phyloP scores from a whole-genome alignment of 768 basidiomycete species.

The Leccinum ochraceum region DNA sequence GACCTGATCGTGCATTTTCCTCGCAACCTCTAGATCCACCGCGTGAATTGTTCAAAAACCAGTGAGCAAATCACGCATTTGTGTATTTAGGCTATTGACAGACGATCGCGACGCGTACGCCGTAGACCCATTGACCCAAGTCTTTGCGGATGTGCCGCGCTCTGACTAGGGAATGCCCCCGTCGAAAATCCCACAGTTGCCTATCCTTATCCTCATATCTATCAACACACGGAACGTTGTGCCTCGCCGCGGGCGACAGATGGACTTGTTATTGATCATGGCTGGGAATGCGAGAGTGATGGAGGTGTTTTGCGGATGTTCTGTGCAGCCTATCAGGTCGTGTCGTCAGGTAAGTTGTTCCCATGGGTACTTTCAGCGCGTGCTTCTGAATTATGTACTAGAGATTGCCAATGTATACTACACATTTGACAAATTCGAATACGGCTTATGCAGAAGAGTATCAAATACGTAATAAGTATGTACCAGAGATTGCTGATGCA shows the following conservation, averaged over 20 bases:
- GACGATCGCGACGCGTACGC: not conserved
- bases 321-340: conserved; percentile 44
- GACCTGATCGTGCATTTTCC: conserved; percentile 55
- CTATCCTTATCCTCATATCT: conserved; percentile 67
- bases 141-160: conserved; percentile 43
- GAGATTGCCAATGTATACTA: conserved; percentile 46
- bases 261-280: conserved; percentile 54
- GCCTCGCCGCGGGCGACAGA: conserved; percentile 56
- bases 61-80: conserved; percentile 38
- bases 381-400: conserved; percentile 20
- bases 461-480: no score
- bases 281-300: conserved; percentile 52
- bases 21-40: conserved; percentile 47
- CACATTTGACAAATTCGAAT: no score
- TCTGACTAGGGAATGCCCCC: conserved; percentile 25
- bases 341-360: conserved; percentile 58
- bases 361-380: not conserved
- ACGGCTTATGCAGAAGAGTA: no score
- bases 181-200: conserved; percentile 36
- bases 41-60: conserved; percentile 56
- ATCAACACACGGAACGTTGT: conserved; percentile 65
- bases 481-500: no score
- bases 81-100: not conserved
- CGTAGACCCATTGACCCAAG: conserved; percentile 55
- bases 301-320: conserved; percentile 45